Evolutionary conservation across 768 basidiomycete genomes (phyloP).

Genomic region (Tylopilus subfusipes): DNA sequence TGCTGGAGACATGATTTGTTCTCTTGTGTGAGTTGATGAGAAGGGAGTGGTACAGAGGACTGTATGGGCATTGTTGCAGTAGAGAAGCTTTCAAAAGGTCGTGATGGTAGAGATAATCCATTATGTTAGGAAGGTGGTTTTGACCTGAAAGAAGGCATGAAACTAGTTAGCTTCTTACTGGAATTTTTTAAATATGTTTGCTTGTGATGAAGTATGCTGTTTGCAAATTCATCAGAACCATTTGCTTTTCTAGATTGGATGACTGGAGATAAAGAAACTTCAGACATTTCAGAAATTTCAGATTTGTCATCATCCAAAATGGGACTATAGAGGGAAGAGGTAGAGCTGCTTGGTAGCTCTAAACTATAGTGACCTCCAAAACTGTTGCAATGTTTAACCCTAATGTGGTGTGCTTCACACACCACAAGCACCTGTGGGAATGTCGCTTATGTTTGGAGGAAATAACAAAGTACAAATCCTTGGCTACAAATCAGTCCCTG

Average conservation of each 20-base stretch:
- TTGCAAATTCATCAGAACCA: constrained; percentile 3
- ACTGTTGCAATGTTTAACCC: no score
- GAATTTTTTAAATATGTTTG: constrained; percentile 22
- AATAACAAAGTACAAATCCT: no score
- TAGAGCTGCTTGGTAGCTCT: no score
- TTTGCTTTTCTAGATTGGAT: constrained; percentile 7
- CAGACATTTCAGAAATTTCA: no score
- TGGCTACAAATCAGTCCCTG: no score
- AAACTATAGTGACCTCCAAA: no score
- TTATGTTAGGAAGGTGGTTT: constrained; percentile 18
- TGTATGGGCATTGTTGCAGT: constrained; percentile 12
- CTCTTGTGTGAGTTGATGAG: constrained; percentile 25
- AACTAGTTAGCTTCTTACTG: constrained; percentile 14
- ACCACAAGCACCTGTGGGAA: no score
- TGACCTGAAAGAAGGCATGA: constrained; percentile 12
- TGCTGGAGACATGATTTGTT: not conserved
- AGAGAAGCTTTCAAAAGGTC: not conserved
- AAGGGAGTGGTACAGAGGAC: constrained; percentile 35
- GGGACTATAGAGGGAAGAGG: no score
- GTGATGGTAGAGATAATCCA: not conserved
- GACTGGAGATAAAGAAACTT: no score
- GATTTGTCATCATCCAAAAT: no score
- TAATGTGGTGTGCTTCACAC: no score
- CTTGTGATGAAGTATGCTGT: not conserved
- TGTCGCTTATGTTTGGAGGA: no score